Evolutionary conservation across 768 basidiomycete genomes (phyloP).

Genomic region (Serpula lacrymans): DNA sequence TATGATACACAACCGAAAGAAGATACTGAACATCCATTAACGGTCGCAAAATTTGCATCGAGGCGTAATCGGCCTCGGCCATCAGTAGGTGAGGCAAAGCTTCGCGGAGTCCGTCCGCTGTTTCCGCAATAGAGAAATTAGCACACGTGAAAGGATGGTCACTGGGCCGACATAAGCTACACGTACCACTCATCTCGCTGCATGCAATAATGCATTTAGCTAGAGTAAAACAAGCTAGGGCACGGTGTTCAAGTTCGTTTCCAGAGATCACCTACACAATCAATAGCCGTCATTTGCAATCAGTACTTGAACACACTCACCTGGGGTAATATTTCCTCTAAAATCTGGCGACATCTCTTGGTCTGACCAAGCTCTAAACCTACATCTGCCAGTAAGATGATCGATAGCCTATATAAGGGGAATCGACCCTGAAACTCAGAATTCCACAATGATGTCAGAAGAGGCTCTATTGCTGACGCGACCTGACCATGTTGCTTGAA

Average conservation of each 20-base stretch:
- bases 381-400: constrained; percentile 74
- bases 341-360: constrained; percentile 54
- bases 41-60: constrained; percentile 56
- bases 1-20: constrained; percentile 69
- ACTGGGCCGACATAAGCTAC: not conserved
- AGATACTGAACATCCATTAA: constrained; percentile 70
- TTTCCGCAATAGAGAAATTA: constrained; percentile 13
- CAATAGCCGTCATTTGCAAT: not conserved
- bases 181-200: constrained; percentile 43
- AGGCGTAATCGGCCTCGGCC: constrained; percentile 64
- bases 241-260: constrained; percentile 72
- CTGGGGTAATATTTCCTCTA: constrained; percentile 84
- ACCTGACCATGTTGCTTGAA: constrained; percentile 63
- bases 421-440: constrained; percentile 75
- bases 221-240: constrained; percentile 67
- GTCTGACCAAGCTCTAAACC: constrained; percentile 77
- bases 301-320: constrained; percentile 32
- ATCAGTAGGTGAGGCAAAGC: constrained; percentile 58
- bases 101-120: constrained; percentile 42
- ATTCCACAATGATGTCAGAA: constrained; percentile 73
- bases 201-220: constrained; percentile 73
- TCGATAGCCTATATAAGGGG: constrained; percentile 61
- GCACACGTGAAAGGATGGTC: constrained; percentile 1
- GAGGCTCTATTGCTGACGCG: constrained; percentile 55
- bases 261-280: constrained; percentile 60